Evolutionary conservation across 192 early-diverging fungal genomes (phyloP), one percentile per base, ranked within the genome.

Genomic region (Entrophospora sp.): DNA sequence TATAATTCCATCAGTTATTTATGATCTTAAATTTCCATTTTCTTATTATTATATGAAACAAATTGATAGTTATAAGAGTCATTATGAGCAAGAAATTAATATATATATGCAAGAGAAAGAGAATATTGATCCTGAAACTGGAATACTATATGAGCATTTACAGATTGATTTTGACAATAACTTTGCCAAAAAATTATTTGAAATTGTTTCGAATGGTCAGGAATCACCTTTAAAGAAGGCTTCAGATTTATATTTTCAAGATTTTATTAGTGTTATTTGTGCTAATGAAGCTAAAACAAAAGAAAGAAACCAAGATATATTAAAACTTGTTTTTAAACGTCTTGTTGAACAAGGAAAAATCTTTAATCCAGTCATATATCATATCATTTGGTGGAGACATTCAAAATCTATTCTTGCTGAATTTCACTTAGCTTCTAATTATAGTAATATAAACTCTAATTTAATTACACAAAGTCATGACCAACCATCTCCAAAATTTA

Each of bases 331-430:
- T 22, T 49, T 68, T 48, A 10, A 35, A 6, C 27, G 61, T 4
- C 68, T 37, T 9, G 18, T 68, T 5, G 44, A n/a, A 34, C 0
- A 28, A 24, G 44, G 62, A 7, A 56, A 46, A 28, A 31, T 68
- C 1, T 62, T 49, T 7, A 61, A 68, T 38, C 67, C 67, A 16
- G 46, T 68, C 12, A 24, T 6, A 27, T 28, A 62, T 5, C 67
- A 68, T 27, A 35, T 38, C 16, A 45, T 31, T 46, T 68, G 57
- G 57, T 68, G 67, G 67, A 68, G 30, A 45, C 4, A 68, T 27
- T 28, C n/a, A n/a, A 27, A 27, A 13, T 36, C 48, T 46, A 48
- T 68, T 28, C 18, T 68, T 13, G 42, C 67, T 10, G 57, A 68
- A 58, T n/a, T 68, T 9, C 32, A 43, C 3, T 37, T 68, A 25